Conservation (phyloP, 768 basidiomycete species). For the Amanita phalloides region DNA sequence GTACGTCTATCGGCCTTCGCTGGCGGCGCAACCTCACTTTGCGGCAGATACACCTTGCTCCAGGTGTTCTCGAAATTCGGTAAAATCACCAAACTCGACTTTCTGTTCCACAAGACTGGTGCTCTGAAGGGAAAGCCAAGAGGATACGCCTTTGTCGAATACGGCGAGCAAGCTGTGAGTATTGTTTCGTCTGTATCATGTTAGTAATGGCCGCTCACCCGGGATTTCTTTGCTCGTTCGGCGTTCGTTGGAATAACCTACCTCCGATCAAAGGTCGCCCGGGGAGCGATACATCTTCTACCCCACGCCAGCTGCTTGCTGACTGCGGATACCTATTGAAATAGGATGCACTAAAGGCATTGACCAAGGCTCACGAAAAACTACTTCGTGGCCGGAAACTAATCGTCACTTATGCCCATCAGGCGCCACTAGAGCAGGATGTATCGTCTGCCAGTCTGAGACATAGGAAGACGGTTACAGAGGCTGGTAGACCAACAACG, state of each 20-base stretch:
- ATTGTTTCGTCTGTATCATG: conserved; percentile 8
- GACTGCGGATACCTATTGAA: conserved; percentile 6
- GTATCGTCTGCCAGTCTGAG: conserved; percentile 13
- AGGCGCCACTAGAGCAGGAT: conserved; percentile 47
- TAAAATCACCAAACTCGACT: conserved; percentile 88
- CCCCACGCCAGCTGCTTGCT: neutral
- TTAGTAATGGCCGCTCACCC: conserved; percentile 31
- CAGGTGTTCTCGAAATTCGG: conserved; percentile 90
- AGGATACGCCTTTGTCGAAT: conserved; percentile 94
- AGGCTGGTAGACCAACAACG: conserved; percentile 67
- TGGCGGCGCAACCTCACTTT: neutral
- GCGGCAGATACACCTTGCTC: conserved; percentile 67
- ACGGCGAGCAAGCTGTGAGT: conserved; percentile 69
- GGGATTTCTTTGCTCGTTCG: conserved; percentile 25
- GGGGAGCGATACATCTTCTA: conserved; percentile 7
- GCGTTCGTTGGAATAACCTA: conserved; percentile 1
- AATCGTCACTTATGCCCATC: conserved; percentile 86
- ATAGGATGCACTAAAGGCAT: conserved; percentile 82
- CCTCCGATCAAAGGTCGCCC: conserved; percentile 6
- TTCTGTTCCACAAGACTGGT: conserved; percentile 90
- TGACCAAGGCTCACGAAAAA: conserved; percentile 64
- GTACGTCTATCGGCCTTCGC: conserved; percentile 27
- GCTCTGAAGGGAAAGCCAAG: conserved; percentile 84
- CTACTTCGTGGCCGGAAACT: conserved; percentile 81
- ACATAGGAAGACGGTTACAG: conserved; percentile 35